Evolutionary conservation across 2,329 filamentous ascomycete species (phyloP).

Genomic region (Exserohilum rostratum): DNA sequence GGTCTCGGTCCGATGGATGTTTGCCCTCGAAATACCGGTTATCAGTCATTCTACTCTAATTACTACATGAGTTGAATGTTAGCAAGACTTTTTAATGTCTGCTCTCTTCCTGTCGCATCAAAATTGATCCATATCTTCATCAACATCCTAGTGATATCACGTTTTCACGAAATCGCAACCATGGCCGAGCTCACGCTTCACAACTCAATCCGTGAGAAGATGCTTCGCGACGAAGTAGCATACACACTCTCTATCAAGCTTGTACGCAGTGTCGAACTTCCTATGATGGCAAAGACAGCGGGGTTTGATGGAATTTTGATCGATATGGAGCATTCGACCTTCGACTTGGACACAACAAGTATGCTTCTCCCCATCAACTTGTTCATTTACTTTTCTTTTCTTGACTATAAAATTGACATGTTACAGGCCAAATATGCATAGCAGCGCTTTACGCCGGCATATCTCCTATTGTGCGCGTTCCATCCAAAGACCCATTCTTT

Average conservation of each 20-base stretch:
- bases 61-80: too few relatives aligned
- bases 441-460: constrained; percentile 50
- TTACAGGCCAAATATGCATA: constrained; percentile 45
- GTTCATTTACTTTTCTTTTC: too few relatives aligned
- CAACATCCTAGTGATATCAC: not conserved
- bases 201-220: constrained; percentile 40
- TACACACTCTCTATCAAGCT: constrained; percentile 43
- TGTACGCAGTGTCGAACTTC: constrained; percentile 45
- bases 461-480: constrained; percentile 52
- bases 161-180: not conserved
- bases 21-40: too few relatives aligned
- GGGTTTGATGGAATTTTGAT: constrained; percentile 53
- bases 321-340: constrained; percentile 54
- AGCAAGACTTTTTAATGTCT: too few relatives aligned
- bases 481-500: constrained; percentile 49
- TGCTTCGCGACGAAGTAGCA: constrained; percentile 38
- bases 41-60: too few relatives aligned
- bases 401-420: not conserved
- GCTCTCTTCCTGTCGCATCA: too few relatives aligned
- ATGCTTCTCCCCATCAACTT: not conserved
- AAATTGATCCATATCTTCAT: too few relatives aligned
- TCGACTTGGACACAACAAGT: constrained; percentile 45
- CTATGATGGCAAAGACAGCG: constrained; percentile 50
- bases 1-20: too few relatives aligned
- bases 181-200: constrained; percentile 27